These are phyloP conservation scores for Hypoxylon sp. DNA, from an alignment of 2,329 filamentous ascomycete species.

Conservation along the genomic window DNA sequence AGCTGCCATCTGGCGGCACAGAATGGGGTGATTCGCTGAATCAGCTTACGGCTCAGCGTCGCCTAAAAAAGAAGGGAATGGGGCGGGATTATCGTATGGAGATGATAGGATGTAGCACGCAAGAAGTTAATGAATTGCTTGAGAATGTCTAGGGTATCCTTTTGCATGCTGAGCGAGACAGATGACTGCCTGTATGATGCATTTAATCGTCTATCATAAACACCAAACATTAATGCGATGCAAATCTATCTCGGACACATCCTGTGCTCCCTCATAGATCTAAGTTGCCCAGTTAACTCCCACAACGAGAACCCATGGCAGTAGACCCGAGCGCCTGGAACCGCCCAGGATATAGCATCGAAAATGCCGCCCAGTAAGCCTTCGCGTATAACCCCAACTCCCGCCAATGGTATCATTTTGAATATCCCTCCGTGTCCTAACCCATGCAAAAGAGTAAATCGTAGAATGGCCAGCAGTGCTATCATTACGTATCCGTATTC, in stretches of 20 bases:
- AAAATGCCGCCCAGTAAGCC: constrained; percentile 13
- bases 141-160: background rate
- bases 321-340: constrained; percentile 6
- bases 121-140: constrained; percentile 6
- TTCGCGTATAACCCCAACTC: constrained; percentile 34
- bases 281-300: constrained; percentile 16
- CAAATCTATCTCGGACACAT: background rate
- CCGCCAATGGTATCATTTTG: constrained; percentile 37
- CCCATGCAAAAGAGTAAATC: constrained; percentile 25
- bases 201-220: constrained; percentile 11
- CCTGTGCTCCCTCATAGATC: background rate
- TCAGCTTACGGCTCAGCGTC: constrained; percentile 33
- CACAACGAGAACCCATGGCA: constrained; percentile 9
- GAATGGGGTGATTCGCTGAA: constrained; percentile 20
- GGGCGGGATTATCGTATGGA: background rate
- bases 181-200: constrained; percentile 10
- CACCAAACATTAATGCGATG: background rate
- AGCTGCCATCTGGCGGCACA: constrained; percentile 25
- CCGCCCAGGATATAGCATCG: constrained; percentile 8
- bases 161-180: background rate
- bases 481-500: constrained; percentile 30
- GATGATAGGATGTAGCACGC: background rate
- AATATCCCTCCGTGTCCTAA: constrained; percentile 14
- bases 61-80: constrained; percentile 4
- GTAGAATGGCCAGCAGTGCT: constrained; percentile 7